A percentile compares a stretch with the other conserved stretches of the same genome.
Conservation (phyloP, 345 rosid species). For the Sisymbrium altissimum region DNA sequence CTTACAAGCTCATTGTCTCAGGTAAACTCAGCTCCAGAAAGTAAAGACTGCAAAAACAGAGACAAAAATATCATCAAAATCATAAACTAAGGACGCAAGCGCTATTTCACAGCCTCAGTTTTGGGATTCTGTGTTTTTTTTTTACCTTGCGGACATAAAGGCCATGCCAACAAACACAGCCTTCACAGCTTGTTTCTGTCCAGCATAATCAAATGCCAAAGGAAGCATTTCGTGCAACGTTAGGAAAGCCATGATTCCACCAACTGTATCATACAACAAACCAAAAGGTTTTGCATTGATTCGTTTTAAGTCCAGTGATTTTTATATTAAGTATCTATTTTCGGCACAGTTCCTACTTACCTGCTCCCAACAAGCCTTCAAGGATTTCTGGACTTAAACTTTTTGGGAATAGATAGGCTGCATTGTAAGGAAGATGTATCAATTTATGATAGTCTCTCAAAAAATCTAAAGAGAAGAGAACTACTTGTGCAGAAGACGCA, state of each 20-base stretch:
- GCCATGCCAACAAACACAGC: slow-evolving; percentile 98
- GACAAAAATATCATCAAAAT: slow-evolving; percentile 14
- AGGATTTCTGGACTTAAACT: slow-evolving; percentile 91
- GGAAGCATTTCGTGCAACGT: slow-evolving; percentile 99
- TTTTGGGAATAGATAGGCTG: slow-evolving; percentile 96
- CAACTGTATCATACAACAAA: slow-evolving; percentile 52
- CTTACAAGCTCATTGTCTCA: slow-evolving; percentile 57
- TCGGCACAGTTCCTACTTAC: slow-evolving; percentile 32
- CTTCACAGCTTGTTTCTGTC: slow-evolving; percentile 96
- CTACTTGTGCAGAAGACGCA: neutral
- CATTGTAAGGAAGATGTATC: slow-evolving; percentile 17
- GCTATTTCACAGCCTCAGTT: slow-evolving; percentile 5
- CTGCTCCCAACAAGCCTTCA: slow-evolving; percentile 91
- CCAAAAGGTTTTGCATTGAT: neutral
- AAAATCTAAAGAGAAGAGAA: neutral
- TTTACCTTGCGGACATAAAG: slow-evolving; percentile 96
- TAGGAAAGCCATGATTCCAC: slow-evolving; percentile 98
- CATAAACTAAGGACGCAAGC: neutral
- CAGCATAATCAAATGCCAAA: slow-evolving; percentile 96
- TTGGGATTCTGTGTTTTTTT: neutral
- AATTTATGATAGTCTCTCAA: neutral
- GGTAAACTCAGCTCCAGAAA: slow-evolving; percentile 84
- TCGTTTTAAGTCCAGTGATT: neutral
- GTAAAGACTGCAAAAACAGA: slow-evolving; percentile 58
- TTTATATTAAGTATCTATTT: neutral